Base-by-base conservation (phyloP, 768 basidiomycete species). In the Termitomyces sp. region DNA sequence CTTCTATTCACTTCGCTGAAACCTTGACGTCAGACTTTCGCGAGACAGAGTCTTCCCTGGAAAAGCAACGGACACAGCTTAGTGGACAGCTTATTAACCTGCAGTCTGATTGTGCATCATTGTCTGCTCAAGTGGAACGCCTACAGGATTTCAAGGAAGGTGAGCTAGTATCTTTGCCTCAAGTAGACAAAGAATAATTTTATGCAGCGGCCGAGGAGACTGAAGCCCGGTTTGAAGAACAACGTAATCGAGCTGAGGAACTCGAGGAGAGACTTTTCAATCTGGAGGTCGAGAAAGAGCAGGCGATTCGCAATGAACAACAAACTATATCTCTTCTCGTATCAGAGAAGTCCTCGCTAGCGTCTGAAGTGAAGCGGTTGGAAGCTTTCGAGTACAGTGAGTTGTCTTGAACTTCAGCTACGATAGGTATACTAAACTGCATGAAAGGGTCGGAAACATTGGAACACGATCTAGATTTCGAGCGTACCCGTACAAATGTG, bases 271-370 rank as follows among this genome's bases (percentile, higher is more conserved):
- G 66, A 46, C 65, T 73, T 56, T 61, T 68, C 18, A 66, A 67
- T 50, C 64, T 71, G 31, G 65, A 69, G 50, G 57, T 60, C 10
- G 72, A 77, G 54, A 72, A 69, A 46, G 75, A 75, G 52, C 60
- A 62, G 1, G 59, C 66, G 27, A 66, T 74, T 41, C 76, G 81
- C 62, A 86, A 79, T 63, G 86, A 88, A 62, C 84, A 83, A 59
- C 85, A 85, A 63, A 89, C 88, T 0, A 90, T 94, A 57, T 77
- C 86, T 46, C 68, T 88, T n/a, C 76, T 94, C 14, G 89, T 92
- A 20, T 79, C 84, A 3, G 89, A 90, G 65, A 90, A 89, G 69
- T 79, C 82, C 7, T 75, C 79, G 20, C 74, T 90, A 36, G 72
- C 75, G 16, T 67, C 79, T n/a, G 81, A 85, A 42, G 67, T 88